A percentile compares a stretch with the other conserved stretches of the same genome.
Conservation (phyloP, 23 red algal genomes). For the Rhodosorus marinus region DNA sequence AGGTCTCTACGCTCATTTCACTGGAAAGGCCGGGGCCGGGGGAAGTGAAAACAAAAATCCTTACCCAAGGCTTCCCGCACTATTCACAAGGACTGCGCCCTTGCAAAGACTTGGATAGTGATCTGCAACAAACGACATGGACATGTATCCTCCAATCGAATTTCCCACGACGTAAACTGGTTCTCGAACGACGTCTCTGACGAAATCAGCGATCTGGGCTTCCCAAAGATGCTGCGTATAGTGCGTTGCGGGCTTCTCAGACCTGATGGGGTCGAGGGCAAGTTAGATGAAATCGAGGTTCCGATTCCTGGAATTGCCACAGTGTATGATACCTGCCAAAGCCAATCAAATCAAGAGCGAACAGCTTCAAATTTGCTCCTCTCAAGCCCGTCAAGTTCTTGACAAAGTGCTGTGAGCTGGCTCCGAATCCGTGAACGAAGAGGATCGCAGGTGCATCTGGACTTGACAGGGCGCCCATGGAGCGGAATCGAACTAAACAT, state of each 20-base stretch:
- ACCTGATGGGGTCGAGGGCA: too few species aligned
- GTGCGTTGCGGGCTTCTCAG: constrained; percentile 40
- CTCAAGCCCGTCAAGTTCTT: constrained; percentile 12
- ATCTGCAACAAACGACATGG: constrained; percentile 35
- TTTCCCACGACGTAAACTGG: constrained; percentile 70
- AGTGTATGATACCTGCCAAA: too few species aligned
- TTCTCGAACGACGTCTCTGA: constrained; percentile 37
- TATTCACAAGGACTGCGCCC: constrained; percentile 23
- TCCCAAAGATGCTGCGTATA: constrained; percentile 80
- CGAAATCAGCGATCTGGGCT: constrained; percentile 42
- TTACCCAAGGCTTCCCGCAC: constrained; percentile 12
- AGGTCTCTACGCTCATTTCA: too few species aligned
- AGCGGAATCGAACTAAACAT: not conserved
- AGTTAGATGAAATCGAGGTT: too few species aligned
- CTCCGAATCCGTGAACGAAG: constrained; percentile 92
- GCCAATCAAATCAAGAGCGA: constrained; percentile 57
- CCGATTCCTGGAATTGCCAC: too few species aligned
- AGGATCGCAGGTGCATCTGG: constrained; percentile 19
- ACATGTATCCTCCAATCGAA: constrained; percentile 72
- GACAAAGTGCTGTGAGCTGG: constrained; percentile 57
- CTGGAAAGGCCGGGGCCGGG: too few species aligned
- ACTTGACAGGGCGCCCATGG: not conserved
- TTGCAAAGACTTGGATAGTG: constrained; percentile 4
- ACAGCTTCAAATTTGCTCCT: constrained; percentile 41
- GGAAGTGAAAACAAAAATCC: too few species aligned